phyloP scores from a whole-genome alignment of 768 basidiomycete genomes.

The Boletus insuetus region DNA sequence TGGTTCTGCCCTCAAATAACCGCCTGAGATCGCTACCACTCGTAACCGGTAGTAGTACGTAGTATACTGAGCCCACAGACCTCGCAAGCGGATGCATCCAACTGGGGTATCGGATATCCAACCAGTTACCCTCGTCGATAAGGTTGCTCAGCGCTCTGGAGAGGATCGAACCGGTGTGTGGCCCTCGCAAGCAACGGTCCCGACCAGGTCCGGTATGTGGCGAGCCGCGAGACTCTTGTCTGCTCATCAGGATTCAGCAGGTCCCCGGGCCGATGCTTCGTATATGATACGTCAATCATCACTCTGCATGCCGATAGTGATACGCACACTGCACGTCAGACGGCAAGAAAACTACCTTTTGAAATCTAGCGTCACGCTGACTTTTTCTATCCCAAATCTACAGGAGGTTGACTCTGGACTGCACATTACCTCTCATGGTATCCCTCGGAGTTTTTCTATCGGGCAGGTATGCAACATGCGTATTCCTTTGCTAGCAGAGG shows the following conservation, averaged over 20 bases:
- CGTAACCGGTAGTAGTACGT: too few relatives aligned
- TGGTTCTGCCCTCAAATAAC: too few relatives aligned
- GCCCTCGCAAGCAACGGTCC: conserved; percentile 13
- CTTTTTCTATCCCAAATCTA: not conserved
- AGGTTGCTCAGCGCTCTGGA: not conserved
- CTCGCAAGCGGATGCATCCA: too few relatives aligned
- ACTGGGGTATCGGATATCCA: too few relatives aligned
- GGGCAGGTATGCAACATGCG: not conserved
- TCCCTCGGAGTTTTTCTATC: conserved; percentile 5
- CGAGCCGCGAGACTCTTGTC: not conserved
- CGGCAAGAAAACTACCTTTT: conserved; percentile 1
- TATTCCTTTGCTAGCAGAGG: not conserved
- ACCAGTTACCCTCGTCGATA: not conserved
- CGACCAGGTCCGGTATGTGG: conserved; percentile 12
- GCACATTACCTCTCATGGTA: not conserved
- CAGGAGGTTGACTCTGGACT: not conserved
- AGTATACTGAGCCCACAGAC: too few relatives aligned
- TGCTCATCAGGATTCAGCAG: not conserved
- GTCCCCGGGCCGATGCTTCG: not conserved
- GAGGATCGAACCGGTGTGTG: not conserved
- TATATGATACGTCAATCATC: not conserved
- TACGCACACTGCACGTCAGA: not conserved
- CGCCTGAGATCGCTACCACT: too few relatives aligned
- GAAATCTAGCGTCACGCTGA: not conserved
- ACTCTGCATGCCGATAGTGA: not conserved